phyloP scores from a whole-genome alignment of 2,329 filamentous ascomycete species.

The Trichoderma pleuroti region DNA sequence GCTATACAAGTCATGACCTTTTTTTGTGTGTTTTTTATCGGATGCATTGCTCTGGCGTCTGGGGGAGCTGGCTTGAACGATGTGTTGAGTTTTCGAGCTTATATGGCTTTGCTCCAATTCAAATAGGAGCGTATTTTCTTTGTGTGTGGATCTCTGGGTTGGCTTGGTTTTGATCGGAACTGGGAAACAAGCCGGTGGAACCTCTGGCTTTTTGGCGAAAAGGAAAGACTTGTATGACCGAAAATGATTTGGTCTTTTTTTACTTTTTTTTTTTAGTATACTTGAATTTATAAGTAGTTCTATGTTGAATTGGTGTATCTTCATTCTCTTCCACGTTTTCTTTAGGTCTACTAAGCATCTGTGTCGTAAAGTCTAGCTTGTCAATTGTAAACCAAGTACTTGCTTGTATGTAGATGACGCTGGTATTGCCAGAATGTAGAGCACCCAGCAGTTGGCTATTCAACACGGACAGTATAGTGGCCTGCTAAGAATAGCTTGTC shows the following conservation, averaged over 20 bases:
- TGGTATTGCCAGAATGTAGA: background rate
- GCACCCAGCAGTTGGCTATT: background rate
- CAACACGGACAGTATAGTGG: background rate
- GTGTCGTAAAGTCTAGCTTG: background rate
- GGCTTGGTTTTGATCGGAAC: background rate
- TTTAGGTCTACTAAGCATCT: background rate
- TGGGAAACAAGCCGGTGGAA: background rate
- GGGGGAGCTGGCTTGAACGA: background rate
- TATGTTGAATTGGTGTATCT: background rate
- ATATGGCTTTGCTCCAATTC: background rate
- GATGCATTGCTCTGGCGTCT: conserved; percentile 17
- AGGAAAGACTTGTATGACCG: background rate
- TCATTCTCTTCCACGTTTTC: background rate
- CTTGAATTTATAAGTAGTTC: background rate
- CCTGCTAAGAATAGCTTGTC: background rate
- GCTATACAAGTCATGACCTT: background rate
- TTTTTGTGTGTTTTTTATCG: background rate
- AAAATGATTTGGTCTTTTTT: background rate
- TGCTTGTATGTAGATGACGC: background rate
- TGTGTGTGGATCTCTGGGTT: background rate
- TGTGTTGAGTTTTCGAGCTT: background rate
- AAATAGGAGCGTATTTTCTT: background rate
- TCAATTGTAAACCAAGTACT: background rate
- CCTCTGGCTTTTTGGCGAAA: background rate
- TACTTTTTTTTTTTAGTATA: background rate